Percentiles rank a stretch among this genome's conserved stretches.
Conservation (phyloP, 2,329 filamentous ascomycete species). For the Beauveria varroae region DNA sequence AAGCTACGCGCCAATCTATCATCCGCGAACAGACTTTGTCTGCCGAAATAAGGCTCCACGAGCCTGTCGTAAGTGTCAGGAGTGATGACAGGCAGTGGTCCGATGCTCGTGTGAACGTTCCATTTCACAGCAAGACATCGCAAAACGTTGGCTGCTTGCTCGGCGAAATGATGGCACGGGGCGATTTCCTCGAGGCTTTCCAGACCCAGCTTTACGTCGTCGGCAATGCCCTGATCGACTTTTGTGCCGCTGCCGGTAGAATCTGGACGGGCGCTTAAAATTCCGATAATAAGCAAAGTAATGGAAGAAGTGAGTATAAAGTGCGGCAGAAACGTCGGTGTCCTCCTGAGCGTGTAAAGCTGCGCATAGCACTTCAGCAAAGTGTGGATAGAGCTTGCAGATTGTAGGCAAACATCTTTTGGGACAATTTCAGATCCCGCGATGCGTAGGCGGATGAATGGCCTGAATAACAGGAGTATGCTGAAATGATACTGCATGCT, state of each 20-base stretch:
- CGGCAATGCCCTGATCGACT: constrained; percentile 30
- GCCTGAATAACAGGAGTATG: constrained; percentile 64
- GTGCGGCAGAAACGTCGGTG: constrained; percentile 53
- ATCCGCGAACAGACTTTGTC: background rate
- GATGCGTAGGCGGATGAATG: constrained; percentile 57
- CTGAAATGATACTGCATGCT: constrained; percentile 66
- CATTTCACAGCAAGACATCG: constrained; percentile 33
- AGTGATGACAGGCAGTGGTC: background rate
- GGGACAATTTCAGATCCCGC: constrained; percentile 56
- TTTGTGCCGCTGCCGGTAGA: constrained; percentile 25
- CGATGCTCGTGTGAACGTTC: background rate
- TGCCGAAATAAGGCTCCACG: background rate
- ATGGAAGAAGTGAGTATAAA: constrained; percentile 52
- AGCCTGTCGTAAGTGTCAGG: background rate
- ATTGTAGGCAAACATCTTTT: constrained; percentile 56
- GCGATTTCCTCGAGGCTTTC: constrained; percentile 53
- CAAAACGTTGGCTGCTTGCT: constrained; percentile 54
- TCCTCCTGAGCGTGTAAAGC: constrained; percentile 49
- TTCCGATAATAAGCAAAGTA: constrained; percentile 50
- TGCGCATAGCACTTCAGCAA: constrained; percentile 49
- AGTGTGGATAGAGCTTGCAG: constrained; percentile 51
- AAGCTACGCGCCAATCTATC: background rate
- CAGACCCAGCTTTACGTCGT: constrained; percentile 46
- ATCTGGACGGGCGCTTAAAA: constrained; percentile 19
- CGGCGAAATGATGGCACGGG: constrained; percentile 51